Conservation (phyloP, 805 yeast species). For the Starmerella vitae region DNA sequence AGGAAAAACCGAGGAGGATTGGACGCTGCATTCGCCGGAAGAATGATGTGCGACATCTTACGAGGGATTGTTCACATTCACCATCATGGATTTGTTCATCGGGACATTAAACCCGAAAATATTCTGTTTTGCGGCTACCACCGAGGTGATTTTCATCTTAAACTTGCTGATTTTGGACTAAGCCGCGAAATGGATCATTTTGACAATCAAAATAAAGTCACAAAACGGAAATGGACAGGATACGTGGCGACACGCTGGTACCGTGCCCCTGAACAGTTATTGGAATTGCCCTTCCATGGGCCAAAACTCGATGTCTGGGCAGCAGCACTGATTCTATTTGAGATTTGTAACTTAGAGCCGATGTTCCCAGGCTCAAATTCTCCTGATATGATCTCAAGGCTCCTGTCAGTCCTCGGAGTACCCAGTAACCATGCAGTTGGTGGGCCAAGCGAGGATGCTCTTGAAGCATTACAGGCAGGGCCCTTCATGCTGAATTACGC, state of each 20-base stretch:
- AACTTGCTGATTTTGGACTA: conserved; percentile 90
- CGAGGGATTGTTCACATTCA: conserved; percentile 78
- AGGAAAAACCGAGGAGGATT: not conserved
- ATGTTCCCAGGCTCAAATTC: conserved; percentile 75
- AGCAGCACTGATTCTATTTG: conserved; percentile 65
- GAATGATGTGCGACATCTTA: conserved; percentile 29
- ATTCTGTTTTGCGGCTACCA: conserved; percentile 56
- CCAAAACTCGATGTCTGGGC: conserved; percentile 88
- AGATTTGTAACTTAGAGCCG: conserved; percentile 61
- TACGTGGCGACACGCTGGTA: conserved; percentile 97
- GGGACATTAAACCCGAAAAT: conserved; percentile 92
- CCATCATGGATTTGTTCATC: conserved; percentile 51
- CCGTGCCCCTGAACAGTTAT: conserved; percentile 77
- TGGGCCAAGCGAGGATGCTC: conserved; percentile 13
- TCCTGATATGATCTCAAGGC: conserved; percentile 61
- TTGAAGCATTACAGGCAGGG: not conserved
- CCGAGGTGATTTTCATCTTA: conserved; percentile 38
- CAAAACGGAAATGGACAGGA: conserved; percentile 46
- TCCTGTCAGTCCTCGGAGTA: conserved; percentile 56
- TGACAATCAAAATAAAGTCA: conserved; percentile 34
- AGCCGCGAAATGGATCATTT: conserved; percentile 44
- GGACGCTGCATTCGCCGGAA: conserved; percentile 1
- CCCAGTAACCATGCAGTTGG: conserved; percentile 34
- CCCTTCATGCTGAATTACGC: not conserved
- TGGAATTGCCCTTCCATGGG: conserved; percentile 41